Evolutionary conservation across 345 rosid species (phyloP), one percentile per base, ranked within the genome.

Genomic region (Ailanthus altissimus): DNA sequence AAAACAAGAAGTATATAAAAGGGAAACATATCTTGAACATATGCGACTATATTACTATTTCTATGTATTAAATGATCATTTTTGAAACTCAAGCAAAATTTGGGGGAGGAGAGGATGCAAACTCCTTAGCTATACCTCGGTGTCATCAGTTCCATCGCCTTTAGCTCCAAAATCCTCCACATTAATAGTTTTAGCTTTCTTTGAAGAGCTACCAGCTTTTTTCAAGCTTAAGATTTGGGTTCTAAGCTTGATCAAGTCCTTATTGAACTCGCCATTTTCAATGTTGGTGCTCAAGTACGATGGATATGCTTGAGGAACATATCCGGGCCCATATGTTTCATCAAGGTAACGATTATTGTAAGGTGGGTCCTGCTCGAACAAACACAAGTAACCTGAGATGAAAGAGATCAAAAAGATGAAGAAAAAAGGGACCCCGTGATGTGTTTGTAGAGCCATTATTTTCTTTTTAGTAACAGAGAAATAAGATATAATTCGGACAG

Each of bases 81-180:
- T 51, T 13, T 51, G 18, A 59, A 4, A 0, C 11, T 28, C 16
- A 62, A 62, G 2, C n/a, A 5, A 16, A 21, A 6, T 26, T 60
- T 8, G 16, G 20, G 32, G 16, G 1, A 56, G 26, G n/a, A n/a
- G 26, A n/a, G 60, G n/a, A 56, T n/a, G 0, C 10, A 8, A 62
- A 6, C 18, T 8, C 0, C 7, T 46, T 62, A 43, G 72, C 53
- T 5, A 47, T 86, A 93, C 98, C 94, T 83, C 26, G 0, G 93
- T 86, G 78, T 85, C 94, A 53, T 92, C 93, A 10, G 73, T 51
- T 47, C 94, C 94, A 54, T 86, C 89, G 42, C 83, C 97, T 78
- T 68, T 81, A 45, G 92, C 91, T 75, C 93, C 92, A 75, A 81
- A 92, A 69, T 88, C 83, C 60, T 81, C 81, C 54, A 94, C 89